Percentiles rank a stretch among this genome's conserved stretches.
Conservation (phyloP, 1,139 yeast species). For the Geotrichum macrosporum region DNA sequence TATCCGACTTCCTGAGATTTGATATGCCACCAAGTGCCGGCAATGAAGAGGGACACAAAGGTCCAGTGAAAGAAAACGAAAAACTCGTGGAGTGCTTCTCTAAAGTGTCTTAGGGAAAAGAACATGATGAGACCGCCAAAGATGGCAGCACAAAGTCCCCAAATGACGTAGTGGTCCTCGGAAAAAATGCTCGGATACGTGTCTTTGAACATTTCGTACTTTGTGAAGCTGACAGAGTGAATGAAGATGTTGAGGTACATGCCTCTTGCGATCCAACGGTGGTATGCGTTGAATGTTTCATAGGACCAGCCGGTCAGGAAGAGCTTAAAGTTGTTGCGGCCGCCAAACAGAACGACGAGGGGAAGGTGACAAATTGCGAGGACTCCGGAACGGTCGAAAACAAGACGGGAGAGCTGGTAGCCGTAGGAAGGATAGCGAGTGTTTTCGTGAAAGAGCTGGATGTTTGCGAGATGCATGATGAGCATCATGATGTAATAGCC, state of each 20-base stretch:
- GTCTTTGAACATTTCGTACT: constrained; percentile 16
- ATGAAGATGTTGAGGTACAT: constrained; percentile 43
- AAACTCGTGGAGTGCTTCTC: constrained; percentile 58
- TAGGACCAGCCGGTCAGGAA: constrained; percentile 58
- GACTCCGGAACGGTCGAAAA: constrained; percentile 57
- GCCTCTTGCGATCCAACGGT: constrained; percentile 57
- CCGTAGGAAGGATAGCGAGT: constrained; percentile 1
- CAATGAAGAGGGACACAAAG: constrained; percentile 53
- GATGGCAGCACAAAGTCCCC: constrained; percentile 54
- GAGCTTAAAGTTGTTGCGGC: constrained; percentile 57
- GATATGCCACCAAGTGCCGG: constrained; percentile 59
- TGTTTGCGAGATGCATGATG: constrained; percentile 21
- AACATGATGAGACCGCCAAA: constrained; percentile 43
- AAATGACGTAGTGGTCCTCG: constrained; percentile 38
- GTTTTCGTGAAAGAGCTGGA: constrained; percentile 12
- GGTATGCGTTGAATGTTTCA: constrained; percentile 55
- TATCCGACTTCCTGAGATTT: constrained; percentile 44
- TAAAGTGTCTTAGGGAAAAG: constrained; percentile 47
- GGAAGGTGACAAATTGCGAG: constrained; percentile 54
- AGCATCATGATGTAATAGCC: constrained; percentile 24
- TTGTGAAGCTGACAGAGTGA: constrained; percentile 32
- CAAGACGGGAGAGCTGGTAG: constrained; percentile 28
- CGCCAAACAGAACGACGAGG: constrained; percentile 54
- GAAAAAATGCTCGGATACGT: constrained; percentile 21
- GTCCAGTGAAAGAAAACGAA: constrained; percentile 58